phyloP scores from a whole-genome alignment of 352 stramenopile genomes.

The Pythium sp. region DNA sequence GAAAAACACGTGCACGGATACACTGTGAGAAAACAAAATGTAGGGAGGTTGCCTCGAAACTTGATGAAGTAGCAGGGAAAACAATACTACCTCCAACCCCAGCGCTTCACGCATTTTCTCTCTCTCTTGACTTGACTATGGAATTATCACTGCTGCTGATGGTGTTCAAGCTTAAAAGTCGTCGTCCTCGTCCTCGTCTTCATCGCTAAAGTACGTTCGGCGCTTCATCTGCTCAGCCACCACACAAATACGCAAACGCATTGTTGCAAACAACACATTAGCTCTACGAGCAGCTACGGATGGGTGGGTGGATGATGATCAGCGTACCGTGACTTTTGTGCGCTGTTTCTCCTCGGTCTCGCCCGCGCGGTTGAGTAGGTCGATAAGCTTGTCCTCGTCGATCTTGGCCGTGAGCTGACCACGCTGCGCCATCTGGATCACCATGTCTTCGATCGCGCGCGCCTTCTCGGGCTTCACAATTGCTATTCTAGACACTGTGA shows the following conservation, averaged over 20 bases:
- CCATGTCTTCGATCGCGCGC: slow-evolving; percentile 80
- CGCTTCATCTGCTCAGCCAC: slow-evolving; percentile 69
- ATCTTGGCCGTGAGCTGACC: slow-evolving; percentile 78
- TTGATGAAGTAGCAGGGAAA: no score
- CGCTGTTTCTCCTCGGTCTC: slow-evolving; percentile 81
- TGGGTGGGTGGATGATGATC: not conserved
- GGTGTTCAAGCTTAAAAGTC: slow-evolving; percentile 28
- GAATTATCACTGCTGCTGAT: slow-evolving; percentile 20
- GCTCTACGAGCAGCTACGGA: no score
- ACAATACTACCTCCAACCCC: no score
- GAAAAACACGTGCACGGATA: no score
- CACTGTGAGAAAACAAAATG: no score
- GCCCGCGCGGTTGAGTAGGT: slow-evolving; percentile 74
- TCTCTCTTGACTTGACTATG: no score
- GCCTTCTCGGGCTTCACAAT: slow-evolving; percentile 89
- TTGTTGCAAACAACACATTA: not conserved
- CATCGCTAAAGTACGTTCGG: slow-evolving; percentile 86
- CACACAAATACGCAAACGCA: not conserved
- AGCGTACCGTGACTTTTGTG: slow-evolving; percentile 83
- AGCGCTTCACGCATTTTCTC: no score
- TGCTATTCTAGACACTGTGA: slow-evolving; percentile 77
- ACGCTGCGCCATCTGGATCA: slow-evolving; percentile 86
- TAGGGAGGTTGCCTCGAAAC: no score
- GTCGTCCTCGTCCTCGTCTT: slow-evolving; percentile 84
- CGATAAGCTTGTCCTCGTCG: slow-evolving; percentile 83